phyloP scores from a whole-genome alignment of 345 rosid species.

The Pistacia atlantica region DNA sequence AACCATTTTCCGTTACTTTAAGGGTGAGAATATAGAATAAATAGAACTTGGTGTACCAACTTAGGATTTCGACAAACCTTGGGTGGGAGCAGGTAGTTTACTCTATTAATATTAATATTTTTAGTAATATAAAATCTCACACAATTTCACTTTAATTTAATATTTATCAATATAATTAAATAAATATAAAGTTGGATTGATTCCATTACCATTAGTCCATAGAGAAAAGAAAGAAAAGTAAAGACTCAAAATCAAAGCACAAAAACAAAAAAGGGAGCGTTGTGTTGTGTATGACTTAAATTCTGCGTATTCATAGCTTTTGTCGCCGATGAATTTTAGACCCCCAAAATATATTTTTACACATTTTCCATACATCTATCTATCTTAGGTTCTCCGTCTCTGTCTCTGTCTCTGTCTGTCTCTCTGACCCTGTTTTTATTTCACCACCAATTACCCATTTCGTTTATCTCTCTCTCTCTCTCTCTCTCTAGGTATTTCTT shows the following conservation, averaged over 20 bases:
- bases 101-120: no score
- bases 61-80: no score
- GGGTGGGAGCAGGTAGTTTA: no score
- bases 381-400: slow-evolving; percentile 25
- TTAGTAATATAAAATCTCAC: no score
- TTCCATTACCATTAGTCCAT: slow-evolving; percentile 15
- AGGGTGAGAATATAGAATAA: no score
- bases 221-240: neutral
- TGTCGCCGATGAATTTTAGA: slow-evolving; percentile 25
- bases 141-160: neutral
- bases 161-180: neutral
- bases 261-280: neutral
- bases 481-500: slow-evolving; percentile 22
- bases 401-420: slow-evolving; percentile 12
- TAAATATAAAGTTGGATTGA: slow-evolving; percentile 22
- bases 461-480: slow-evolving; percentile 10
- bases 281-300: neutral
- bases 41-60: no score
- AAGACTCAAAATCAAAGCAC: neutral
- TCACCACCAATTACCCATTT: neutral
- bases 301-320: slow-evolving; percentile 33
- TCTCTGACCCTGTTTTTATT: slow-evolving; percentile 12
- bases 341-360: neutral
- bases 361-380: slow-evolving; percentile 6
- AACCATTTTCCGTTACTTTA: no score